phyloP scores from a whole-genome alignment of 768 basidiomycete genomes.

The Boletellus sp. region DNA sequence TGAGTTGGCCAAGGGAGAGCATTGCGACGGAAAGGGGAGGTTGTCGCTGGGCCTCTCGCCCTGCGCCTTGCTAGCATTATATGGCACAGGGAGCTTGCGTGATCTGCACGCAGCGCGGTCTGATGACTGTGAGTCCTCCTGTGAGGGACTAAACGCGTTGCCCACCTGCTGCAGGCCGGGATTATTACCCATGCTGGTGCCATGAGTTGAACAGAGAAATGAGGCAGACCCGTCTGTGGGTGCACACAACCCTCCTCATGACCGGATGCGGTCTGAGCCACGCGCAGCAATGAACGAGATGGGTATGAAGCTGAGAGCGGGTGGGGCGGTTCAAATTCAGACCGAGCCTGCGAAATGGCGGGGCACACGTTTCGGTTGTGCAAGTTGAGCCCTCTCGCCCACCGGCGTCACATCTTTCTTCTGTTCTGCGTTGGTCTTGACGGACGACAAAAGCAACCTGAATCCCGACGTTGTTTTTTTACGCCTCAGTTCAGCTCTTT shows the following conservation, averaged over 20 bases:
- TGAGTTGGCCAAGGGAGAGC: slow-evolving; percentile 10
- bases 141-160: no score
- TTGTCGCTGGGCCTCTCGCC: neutral
- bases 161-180: no score
- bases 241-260: neutral
- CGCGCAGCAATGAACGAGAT: no score
- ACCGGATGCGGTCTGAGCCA: neutral
- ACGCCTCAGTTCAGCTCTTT: slow-evolving; percentile 24
- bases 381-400: slow-evolving; percentile 9
- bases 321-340: slow-evolving; percentile 32
- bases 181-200: no score
- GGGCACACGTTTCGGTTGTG: slow-evolving; percentile 20
- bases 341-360: slow-evolving; percentile 39
- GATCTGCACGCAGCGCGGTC: neutral
- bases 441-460: slow-evolving; percentile 30
- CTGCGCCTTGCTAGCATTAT: slow-evolving; percentile 3
- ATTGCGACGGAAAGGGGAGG: slow-evolving; percentile 3
- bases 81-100: neutral
- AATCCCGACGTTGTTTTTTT: slow-evolving; percentile 24
- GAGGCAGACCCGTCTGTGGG: no score
- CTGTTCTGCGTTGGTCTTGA: slow-evolving; percentile 33
- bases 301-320: no score
- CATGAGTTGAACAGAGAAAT: no score
- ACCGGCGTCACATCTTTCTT: slow-evolving; percentile 11
- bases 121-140: neutral